These are phyloP conservation scores for Colletotrichum navitas DNA, from an alignment of 2,329 filamentous ascomycete species.

Conservation along the genomic window DNA sequence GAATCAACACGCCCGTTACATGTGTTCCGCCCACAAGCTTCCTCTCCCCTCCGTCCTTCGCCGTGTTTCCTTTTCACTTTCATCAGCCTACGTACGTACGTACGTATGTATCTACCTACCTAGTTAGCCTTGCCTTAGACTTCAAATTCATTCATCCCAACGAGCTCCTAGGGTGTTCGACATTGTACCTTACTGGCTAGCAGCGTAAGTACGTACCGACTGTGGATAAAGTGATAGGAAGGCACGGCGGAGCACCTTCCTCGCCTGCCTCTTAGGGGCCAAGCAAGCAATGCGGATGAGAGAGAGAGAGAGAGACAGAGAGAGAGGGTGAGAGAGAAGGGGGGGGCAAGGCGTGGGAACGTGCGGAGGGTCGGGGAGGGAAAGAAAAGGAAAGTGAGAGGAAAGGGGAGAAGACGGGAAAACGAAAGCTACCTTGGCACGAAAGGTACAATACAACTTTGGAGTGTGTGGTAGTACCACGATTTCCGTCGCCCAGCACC, in stretches of 20 bases:
- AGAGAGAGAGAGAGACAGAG: too few relatives aligned
- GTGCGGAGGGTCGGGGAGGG: background rate
- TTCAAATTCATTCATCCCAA: background rate
- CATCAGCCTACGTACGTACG: background rate
- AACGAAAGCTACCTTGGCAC: background rate
- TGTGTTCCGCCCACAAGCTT: background rate
- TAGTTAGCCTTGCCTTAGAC: background rate
- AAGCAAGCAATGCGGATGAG: constrained; percentile 2
- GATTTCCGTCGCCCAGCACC: constrained; percentile 23
- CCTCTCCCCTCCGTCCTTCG: background rate
- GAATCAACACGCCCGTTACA: background rate
- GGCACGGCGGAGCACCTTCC: constrained; percentile 1
- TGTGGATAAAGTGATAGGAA: constrained; percentile 19
- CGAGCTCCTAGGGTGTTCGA: background rate
- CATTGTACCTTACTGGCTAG: background rate
- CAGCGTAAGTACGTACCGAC: constrained; percentile 10
- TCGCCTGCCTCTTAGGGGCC: constrained; percentile 5
- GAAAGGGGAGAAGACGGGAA: background rate
- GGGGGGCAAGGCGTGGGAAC: constrained; percentile 13
- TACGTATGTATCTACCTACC: background rate
- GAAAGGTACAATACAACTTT: constrained; percentile 11
- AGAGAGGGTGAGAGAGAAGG: too few relatives aligned
- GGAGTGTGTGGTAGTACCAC: constrained; percentile 14
- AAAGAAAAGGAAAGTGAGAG: constrained; percentile 10
- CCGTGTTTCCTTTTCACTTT: background rate